A percentile compares a stretch with the other conserved stretches of the same genome.
Conservation (phyloP, 83 land plant species). For the Picea mariana region DNA sequence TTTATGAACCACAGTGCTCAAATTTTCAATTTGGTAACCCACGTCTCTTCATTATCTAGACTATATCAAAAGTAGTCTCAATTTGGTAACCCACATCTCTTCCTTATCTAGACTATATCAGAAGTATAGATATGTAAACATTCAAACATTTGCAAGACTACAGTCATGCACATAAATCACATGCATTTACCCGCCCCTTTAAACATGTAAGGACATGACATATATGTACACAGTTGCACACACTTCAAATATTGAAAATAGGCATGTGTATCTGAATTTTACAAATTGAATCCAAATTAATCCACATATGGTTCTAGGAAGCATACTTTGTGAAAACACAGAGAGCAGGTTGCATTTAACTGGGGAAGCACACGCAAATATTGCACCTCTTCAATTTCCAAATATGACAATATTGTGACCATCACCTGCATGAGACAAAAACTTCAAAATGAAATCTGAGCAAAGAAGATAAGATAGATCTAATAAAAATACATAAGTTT, state of each 20-base stretch:
- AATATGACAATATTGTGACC: constrained; percentile 74
- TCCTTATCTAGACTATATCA: background rate
- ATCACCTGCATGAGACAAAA: constrained; percentile 66
- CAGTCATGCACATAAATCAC: background rate
- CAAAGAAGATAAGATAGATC: no score
- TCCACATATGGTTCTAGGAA: background rate
- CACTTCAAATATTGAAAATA: background rate
- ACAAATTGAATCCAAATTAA: background rate
- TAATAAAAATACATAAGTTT: background rate
- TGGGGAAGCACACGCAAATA: constrained; percentile 71
- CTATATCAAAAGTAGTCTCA: no score
- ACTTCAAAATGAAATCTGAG: background rate
- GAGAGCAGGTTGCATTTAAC: constrained; percentile 70
- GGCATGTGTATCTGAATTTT: background rate
- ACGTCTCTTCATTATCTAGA: no score
- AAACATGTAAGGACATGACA: no score
- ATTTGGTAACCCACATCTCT: background rate
- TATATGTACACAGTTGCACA: background rate
- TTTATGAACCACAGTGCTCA: constrained; percentile 7
- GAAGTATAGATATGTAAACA: background rate
- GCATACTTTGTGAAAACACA: constrained; percentile 85
- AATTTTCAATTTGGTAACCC: background rate
- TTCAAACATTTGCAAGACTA: background rate
- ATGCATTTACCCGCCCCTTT: background rate
- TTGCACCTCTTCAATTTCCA: constrained; percentile 88